Evolutionary conservation across 2,329 filamentous ascomycete species (phyloP).

Genomic region (Fusarium ramigenum): DNA sequence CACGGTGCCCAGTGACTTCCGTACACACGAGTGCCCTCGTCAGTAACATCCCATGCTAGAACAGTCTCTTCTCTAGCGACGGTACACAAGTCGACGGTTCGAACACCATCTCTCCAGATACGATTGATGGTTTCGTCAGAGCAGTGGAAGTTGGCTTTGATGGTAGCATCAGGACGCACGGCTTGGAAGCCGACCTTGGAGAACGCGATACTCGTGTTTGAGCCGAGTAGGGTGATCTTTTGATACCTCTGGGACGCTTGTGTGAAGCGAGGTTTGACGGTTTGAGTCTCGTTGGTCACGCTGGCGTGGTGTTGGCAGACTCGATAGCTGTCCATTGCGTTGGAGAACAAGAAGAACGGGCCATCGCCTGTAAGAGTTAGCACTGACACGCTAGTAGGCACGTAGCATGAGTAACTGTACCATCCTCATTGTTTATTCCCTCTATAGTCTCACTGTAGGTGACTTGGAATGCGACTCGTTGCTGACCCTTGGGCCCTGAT

Average conservation of each 20-base stretch:
- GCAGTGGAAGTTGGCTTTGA: not conserved
- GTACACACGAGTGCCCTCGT: not conserved
- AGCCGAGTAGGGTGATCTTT: not conserved
- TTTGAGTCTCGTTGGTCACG: not conserved
- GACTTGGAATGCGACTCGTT: not conserved
- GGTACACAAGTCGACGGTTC: not conserved
- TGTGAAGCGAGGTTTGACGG: not conserved
- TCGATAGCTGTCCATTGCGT: slow-evolving; percentile 2
- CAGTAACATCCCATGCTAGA: not conserved
- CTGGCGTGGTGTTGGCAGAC: not conserved
- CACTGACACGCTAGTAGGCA: accelerated
- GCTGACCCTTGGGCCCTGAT: not conserved
- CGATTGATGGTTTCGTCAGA: not conserved
- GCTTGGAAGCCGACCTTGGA: not conserved
- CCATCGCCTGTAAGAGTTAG: not conserved
- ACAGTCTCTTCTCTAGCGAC: not conserved
- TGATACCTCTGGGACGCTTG: slow-evolving; percentile 7
- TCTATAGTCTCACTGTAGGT: slow-evolving; percentile 5
- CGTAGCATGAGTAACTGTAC: accelerated
- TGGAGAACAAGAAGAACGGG: slow-evolving; percentile 4
- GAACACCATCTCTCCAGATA: not conserved
- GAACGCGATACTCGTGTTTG: not conserved
- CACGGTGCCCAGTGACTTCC: slow-evolving; percentile 9
- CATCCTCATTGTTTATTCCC: not conserved
- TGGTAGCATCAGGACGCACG: not conserved